Conservation (phyloP, 257 asterid species). For the Penstemon barbatus region DNA sequence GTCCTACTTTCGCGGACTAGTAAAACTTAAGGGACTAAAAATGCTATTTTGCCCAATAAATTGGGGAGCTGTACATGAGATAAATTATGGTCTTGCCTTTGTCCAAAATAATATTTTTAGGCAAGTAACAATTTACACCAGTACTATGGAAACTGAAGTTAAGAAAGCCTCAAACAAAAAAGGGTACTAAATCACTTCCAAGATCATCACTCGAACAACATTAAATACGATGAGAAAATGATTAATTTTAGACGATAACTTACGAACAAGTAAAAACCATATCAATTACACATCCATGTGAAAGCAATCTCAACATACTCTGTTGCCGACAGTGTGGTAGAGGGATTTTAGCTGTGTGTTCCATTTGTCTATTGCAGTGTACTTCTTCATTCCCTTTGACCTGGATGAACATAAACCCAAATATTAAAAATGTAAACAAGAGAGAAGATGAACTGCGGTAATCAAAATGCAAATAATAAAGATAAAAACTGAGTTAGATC, state of each 20-base stretch:
- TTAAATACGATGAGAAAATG: not conserved
- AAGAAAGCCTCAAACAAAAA: not conserved
- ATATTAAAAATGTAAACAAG: not conserved
- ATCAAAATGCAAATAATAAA: not conserved
- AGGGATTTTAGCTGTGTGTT: conserved; percentile 84
- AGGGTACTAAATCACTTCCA: not conserved
- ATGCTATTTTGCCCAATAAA: too few species aligned
- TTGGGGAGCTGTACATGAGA: too few species aligned
- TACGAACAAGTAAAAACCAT: conserved; percentile 20
- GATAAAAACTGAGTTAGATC: conserved; percentile 11
- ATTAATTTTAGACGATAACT: conserved; percentile 12
- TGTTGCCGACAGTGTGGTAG: conserved; percentile 73
- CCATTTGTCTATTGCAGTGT: conserved; percentile 91
- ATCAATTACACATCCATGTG: conserved; percentile 13
- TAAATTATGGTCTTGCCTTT: too few species aligned
- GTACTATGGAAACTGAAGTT: not conserved
- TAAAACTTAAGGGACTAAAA: too few species aligned
- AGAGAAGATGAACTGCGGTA: not conserved
- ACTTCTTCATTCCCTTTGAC: conserved; percentile 93
- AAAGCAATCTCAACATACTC: conserved; percentile 54
- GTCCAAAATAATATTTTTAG: too few species aligned
- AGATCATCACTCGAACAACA: not conserved
- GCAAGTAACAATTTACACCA: not conserved
- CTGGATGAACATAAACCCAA: conserved; percentile 33
- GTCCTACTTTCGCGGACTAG: too few species aligned